Percentiles rank a stretch among this genome's conserved stretches.
Conservation (phyloP, 2,329 filamentous ascomycete species). For the Teratosphaeria epicoccoides region DNA sequence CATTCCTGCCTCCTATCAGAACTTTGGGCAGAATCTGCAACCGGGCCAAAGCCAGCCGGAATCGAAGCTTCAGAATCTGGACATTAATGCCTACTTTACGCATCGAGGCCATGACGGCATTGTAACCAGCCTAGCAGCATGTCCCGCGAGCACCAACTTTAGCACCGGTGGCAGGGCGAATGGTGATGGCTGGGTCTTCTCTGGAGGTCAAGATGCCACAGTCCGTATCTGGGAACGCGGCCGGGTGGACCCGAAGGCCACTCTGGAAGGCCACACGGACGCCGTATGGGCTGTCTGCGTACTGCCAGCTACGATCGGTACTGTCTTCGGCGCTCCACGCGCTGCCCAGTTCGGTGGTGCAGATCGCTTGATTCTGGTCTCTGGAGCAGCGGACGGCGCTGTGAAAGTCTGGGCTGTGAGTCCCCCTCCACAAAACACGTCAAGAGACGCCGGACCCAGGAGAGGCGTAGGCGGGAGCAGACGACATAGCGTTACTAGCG, state of each 20-base stretch:
- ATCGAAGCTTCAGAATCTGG: slow-evolving; percentile 49
- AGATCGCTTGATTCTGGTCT: slow-evolving; percentile 81
- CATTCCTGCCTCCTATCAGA: slow-evolving; percentile 63
- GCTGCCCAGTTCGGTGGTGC: slow-evolving; percentile 53
- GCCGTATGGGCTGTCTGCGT: slow-evolving; percentile 94
- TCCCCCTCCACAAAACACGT: slow-evolving; percentile 70
- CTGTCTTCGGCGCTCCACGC: slow-evolving; percentile 63
- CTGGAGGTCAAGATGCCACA: slow-evolving; percentile 85
- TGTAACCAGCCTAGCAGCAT: slow-evolving; percentile 77
- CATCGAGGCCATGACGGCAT: slow-evolving; percentile 88
- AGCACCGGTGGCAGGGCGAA: slow-evolving; percentile 76
- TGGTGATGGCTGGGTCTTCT: slow-evolving; percentile 97
- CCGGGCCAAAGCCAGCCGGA: not conserved
- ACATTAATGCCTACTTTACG: slow-evolving; percentile 88
- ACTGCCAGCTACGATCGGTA: slow-evolving; percentile 68
- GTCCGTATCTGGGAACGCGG: slow-evolving; percentile 93
- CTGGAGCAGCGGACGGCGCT: slow-evolving; percentile 80
- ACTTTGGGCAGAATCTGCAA: slow-evolving; percentile 35
- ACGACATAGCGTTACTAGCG: slow-evolving; percentile 86
- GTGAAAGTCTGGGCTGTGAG: slow-evolving; percentile 93
- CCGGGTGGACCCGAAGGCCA: slow-evolving; percentile 87
- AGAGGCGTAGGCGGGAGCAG: slow-evolving; percentile 63
- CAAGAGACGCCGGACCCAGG: slow-evolving; percentile 46
- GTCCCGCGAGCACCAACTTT: slow-evolving; percentile 78
- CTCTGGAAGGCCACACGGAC: slow-evolving; percentile 86